These are phyloP conservation scores for Xylaria grammica DNA, from an alignment of 495 filamentous ascomycete species.

Conservation along the genomic window DNA sequence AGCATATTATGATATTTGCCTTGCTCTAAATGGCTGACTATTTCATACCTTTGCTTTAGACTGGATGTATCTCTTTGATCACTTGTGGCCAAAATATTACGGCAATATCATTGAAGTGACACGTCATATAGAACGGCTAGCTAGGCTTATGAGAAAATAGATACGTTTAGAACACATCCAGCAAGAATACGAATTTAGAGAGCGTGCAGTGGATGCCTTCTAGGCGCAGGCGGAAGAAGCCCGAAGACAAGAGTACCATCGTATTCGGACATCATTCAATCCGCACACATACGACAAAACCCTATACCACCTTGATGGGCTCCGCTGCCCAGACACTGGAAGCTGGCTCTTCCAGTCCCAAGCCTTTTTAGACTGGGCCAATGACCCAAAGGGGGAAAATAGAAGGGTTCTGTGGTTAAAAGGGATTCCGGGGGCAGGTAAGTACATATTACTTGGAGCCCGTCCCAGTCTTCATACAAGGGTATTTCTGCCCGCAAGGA, in stretches of 20 bases:
- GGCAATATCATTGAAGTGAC: slow-evolving; percentile 4
- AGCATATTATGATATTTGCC: background rate
- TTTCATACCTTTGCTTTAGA: background rate
- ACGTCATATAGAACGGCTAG: slow-evolving; percentile 24
- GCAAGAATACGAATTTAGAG: slow-evolving; percentile 29
- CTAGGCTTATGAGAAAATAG: slow-evolving; percentile 28
- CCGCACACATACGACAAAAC: background rate
- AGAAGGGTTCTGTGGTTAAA: background rate
- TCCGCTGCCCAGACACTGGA: background rate
- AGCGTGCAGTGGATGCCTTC: slow-evolving; percentile 16
- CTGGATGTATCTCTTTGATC: background rate
- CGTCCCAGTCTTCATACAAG: background rate
- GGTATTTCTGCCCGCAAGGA: too few species aligned
- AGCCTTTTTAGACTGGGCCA: background rate
- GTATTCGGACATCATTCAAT: background rate
- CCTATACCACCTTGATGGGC: background rate
- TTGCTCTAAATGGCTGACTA: background rate
- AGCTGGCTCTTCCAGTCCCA: background rate
- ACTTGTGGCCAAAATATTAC: background rate
- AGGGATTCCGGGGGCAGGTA: slow-evolving; percentile 2
- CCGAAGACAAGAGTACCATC: background rate
- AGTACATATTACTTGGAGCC: background rate
- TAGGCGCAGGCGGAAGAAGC: background rate
- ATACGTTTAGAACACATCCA: slow-evolving; percentile 29
- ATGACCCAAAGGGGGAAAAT: background rate